phyloP scores from a whole-genome alignment of 768 basidiomycete genomes.

The Daedalea quercina region DNA sequence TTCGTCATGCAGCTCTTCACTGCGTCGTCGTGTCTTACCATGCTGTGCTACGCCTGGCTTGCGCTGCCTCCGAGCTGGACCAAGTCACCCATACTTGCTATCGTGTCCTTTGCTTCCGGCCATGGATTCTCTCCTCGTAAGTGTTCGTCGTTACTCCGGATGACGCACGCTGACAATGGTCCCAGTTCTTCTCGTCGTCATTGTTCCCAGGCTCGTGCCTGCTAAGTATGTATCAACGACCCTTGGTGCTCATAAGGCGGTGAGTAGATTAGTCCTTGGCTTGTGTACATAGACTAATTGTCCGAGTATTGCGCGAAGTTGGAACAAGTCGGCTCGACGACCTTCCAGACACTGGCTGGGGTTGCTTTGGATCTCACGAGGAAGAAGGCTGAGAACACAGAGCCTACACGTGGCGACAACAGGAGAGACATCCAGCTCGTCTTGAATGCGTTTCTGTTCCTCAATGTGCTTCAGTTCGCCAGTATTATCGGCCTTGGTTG shows the following conservation, averaged over 20 bases:
- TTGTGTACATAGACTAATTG: not conserved
- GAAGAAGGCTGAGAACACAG: constrained; percentile 12
- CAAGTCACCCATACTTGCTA: constrained; percentile 50
- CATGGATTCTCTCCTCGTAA: constrained; percentile 69
- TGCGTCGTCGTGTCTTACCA: constrained; percentile 52
- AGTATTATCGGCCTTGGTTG: constrained; percentile 43
- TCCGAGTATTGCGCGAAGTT: constrained; percentile 36
- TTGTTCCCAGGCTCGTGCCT: constrained; percentile 68
- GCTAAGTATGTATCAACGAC: constrained; percentile 72
- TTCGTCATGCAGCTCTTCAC: constrained; percentile 54
- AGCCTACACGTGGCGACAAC: constrained; percentile 10
- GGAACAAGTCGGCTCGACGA: constrained; percentile 68
- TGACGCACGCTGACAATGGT: not conserved
- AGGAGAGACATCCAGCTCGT: constrained; percentile 37
- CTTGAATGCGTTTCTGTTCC: constrained; percentile 46
- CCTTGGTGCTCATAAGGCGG: constrained; percentile 73
- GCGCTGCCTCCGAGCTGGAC: constrained; percentile 53
- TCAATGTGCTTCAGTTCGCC: constrained; percentile 52
- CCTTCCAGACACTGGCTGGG: constrained; percentile 70
- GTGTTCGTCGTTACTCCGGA: constrained; percentile 15
- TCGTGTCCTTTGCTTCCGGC: constrained; percentile 56
- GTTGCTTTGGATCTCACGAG: constrained; percentile 49
- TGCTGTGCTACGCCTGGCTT: constrained; percentile 62
- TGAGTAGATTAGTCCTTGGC: constrained; percentile 25
- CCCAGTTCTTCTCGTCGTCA: constrained; percentile 63